Conservation (phyloP, 768 basidiomycete genomes). For the Amanita polypyramis region DNA sequence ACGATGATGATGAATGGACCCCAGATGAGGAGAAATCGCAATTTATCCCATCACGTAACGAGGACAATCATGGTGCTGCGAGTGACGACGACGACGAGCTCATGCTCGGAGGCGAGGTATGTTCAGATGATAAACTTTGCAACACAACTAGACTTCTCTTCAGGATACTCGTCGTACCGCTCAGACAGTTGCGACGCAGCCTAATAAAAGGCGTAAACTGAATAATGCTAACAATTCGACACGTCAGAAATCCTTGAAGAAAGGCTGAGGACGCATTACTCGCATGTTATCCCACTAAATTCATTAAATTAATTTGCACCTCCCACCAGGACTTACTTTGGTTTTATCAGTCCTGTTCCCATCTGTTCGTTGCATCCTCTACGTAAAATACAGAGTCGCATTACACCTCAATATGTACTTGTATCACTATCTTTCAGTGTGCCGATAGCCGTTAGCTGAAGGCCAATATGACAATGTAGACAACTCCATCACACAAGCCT, state of each 20-base stretch:
- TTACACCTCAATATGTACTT: neutral
- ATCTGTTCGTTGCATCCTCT: neutral
- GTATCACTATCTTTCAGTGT: neutral
- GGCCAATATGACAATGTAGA: constrained; percentile 4
- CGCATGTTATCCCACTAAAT: neutral
- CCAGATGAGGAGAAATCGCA: constrained; percentile 8
- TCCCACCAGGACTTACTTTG: neutral
- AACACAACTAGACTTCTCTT: neutral
- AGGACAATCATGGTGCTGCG: constrained; percentile 19
- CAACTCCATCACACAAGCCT: neutral
- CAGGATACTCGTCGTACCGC: constrained; percentile 3
- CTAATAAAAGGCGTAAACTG: constrained; percentile 26
- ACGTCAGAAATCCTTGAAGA: constrained; percentile 4
- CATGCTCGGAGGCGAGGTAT: constrained; percentile 50
- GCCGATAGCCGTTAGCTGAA: neutral
- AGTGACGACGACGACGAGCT: constrained; percentile 49
- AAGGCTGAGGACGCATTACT: neutral
- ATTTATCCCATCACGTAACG: constrained; percentile 4
- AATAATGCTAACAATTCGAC: neutral
- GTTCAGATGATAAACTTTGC: neutral
- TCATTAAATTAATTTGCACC: neutral
- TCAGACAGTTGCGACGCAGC: constrained; percentile 10
- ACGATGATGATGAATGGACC: constrained; percentile 18
- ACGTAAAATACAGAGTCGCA: neutral
- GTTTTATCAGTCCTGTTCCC: neutral